Conservation (phyloP, 1,284 basidiomycete species). For the Pterula multifida region DNA sequence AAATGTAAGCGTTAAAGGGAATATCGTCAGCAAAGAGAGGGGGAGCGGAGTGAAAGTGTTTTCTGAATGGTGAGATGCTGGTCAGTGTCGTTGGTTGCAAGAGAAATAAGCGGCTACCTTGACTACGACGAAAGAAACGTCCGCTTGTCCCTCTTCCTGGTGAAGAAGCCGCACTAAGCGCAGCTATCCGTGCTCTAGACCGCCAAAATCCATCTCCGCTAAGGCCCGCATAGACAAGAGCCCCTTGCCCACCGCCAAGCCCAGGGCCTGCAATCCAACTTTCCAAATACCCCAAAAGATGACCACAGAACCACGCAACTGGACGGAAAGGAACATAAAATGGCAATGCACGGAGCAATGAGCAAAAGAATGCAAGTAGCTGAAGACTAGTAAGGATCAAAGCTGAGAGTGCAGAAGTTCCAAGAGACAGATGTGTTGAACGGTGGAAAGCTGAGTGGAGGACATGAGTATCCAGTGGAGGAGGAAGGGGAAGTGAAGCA, state of each 20-base stretch:
- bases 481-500: constrained; percentile 32
- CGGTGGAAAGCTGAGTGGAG: constrained; percentile 73
- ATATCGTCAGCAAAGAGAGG: constrained; percentile 65
- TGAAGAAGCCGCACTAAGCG: constrained; percentile 7
- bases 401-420: constrained; percentile 67
- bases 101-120: constrained; percentile 31
- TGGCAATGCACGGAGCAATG: constrained; percentile 42
- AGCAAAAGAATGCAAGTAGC: constrained; percentile 32
- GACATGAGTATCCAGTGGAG: constrained; percentile 36
- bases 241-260: constrained; percentile 71
- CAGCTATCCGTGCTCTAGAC: constrained; percentile 9
- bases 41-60: constrained; percentile 32
- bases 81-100: constrained; percentile 1
- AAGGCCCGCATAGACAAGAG: constrained; percentile 76
- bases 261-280: constrained; percentile 34
- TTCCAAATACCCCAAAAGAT: constrained; percentile 26
- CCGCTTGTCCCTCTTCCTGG: constrained; percentile 25
- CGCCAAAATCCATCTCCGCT: constrained; percentile 78
- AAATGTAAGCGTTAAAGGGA: constrained; percentile 67
- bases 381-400: constrained; percentile 65
- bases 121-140: constrained; percentile 34
- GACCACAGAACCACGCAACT: constrained; percentile 18
- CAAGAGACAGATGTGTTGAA: constrained; percentile 71
- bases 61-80: neutral
- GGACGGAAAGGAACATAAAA: constrained; percentile 33